Evolutionary conservation across 495 filamentous ascomycete species (phyloP), one percentile per base, ranked within the genome.

Genomic region (Neohortaea acidophila): DNA sequence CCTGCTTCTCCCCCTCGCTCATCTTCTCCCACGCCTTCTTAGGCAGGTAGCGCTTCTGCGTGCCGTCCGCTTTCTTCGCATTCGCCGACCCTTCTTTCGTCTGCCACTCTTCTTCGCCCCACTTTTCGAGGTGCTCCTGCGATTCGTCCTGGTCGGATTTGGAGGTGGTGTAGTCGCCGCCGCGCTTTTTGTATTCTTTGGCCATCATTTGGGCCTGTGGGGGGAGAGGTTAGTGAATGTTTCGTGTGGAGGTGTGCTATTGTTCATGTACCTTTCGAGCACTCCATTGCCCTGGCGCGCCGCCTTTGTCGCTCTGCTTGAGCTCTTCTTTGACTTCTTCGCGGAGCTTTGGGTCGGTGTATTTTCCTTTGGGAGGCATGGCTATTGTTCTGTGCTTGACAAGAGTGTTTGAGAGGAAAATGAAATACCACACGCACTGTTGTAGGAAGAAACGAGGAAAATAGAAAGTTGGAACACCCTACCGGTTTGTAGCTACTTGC

Each of bases 11-110:
- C 4, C 50, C 35, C 17, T 65, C 64, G 36, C 34, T 56, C 62
- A 69, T 58, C 17, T 60, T 26, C 47, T 67, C 63, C 65, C 62
- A 67, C 19, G 63, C 65, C 39, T 64, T 56, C 49, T 66, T 65
- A 2, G 65, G 63, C 19, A 69, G 36, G 49, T 69, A 67, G 15
- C 65, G 45, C 44, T 69, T 62, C 40, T 59, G 45, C 1, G 58
- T 62, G 0, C 59, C 65, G 48, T 66, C 63, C 5, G 51, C 58
- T 33, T 63, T 38, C 27, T 58, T 58, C n/a, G 65, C 65, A 22
- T 52, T 54, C 0, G 59, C 65, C 13, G 52, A 55, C 0, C 65
- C 65, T 36, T 68, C 66, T 39, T 68, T 68, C 0, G 64, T 69
- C 51, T 67, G 63, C 64, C 62, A 67, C 2, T 68, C 62, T 27